phyloP scores from a whole-genome alignment of 257 asterid species.

The Vinca minor region DNA sequence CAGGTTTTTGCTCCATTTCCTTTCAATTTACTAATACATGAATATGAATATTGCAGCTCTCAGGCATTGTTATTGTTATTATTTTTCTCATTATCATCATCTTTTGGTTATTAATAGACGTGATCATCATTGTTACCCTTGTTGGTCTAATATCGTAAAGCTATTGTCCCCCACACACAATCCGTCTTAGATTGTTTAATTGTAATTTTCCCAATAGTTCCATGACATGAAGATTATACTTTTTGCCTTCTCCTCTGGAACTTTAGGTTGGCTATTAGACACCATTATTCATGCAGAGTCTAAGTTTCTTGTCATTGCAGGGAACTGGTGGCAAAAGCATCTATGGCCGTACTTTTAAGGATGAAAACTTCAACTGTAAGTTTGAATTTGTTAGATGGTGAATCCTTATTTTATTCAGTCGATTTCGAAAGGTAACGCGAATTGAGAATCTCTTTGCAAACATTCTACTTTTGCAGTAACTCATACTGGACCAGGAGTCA shows the following conservation, averaged over 20 bases:
- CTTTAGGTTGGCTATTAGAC: conserved; percentile 2
- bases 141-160: too few relatives aligned
- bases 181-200: background rate
- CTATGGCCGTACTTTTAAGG: conserved; percentile 87
- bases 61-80: background rate
- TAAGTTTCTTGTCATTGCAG: conserved; percentile 27
- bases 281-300: conserved; percentile 5
- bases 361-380: conserved; percentile 90
- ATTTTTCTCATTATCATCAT: background rate
- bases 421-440: background rate
- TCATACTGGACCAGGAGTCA: conserved; percentile 91
- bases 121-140: too few relatives aligned
- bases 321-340: conserved; percentile 99
- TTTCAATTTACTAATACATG: background rate
- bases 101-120: background rate
- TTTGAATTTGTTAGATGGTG: conserved; percentile 17
- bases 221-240: background rate
- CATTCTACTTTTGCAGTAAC: conserved; percentile 42
- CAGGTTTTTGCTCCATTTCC: background rate
- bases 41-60: too few relatives aligned
- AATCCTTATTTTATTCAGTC: background rate
- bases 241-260: conserved; percentile 3
- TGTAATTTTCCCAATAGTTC: background rate
- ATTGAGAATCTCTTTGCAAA: conserved; percentile 1
- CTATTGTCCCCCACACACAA: background rate